Base-by-base conservation (phyloP, 2,329 filamentous ascomycete species). In the Curvularia eragrostidis region DNA sequence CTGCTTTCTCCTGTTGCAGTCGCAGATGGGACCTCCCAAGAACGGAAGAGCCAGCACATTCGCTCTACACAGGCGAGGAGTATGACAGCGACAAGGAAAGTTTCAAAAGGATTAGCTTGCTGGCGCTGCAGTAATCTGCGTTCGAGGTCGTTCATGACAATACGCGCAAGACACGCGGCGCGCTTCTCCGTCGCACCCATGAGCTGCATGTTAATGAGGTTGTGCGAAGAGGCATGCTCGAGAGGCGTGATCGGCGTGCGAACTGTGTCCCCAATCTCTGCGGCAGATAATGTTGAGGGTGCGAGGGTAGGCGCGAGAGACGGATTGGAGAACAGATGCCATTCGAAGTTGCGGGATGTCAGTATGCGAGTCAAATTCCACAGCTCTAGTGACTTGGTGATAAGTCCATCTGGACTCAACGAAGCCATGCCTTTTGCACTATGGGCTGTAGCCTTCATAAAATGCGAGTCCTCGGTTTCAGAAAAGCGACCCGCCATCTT, bases 81-180 rank as follows among this genome's bases (percentile, higher is more conserved):
- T 15, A 87, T 78, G n/a, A 87, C 77, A 0, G 84, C 80, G 5
- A 83, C 81, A n/a, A 88, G 73, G 66, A 86, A 87, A 0, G 84
- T 87, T 58, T 85, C 82, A 54, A 87, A 86, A 44, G 80, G 80
- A 50, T 82, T 83, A 21, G 80, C 81, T 68, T 85, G 82, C 65
- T 85, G 82, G 12, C 84, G 82, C 63, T 85, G 84, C 7, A 87
- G 77, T 4, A 87, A 74, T n/a, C 85, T 81, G 18, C 84, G 81
- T 67, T 88, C 85, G 1, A 87, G 78, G 56, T 87, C 84, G 59
- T 85, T 85, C 79, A 87, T 83, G 32, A 86, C 80, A 9, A 75
- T 75, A 52, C 84, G 85, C 62, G 81, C 81, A 5, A 86, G 75
- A 51, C 78, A 77, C 13, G 80, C 77, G 34, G 84, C 83, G 26